Evolutionary conservation across 331 rosid species (phyloP), one percentile per base, ranked within the genome.

Genomic region (Quercus phellos): DNA sequence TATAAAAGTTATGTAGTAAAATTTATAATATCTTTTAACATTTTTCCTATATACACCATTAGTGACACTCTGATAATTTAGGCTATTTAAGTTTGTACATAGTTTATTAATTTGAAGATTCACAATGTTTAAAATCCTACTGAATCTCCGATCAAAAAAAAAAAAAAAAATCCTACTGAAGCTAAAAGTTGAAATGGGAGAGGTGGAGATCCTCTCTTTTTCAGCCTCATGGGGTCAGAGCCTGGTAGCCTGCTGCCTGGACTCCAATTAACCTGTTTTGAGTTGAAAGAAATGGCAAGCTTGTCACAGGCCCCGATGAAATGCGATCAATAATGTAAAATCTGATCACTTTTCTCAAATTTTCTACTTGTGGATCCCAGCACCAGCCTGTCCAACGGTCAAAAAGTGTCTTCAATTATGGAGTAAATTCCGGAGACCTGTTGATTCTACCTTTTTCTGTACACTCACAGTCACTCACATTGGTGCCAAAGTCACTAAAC

Each of bases 351-450:
- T 68, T 59, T 38, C 66, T 77, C 78, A 70, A 26, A 12, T 74
- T 77, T 80, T 81, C 87, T 74, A 55, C 80, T 7, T 4, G 87
- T 80, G 87, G 85, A 85, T 35, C 87, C 89, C 89, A 87, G 72
- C 85, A 32, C 81, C 83, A 80, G 83, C 85, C 87, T 80, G 85
- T 75, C 82, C 87, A 75, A 84, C 75, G 17, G 75, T 79, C 83
- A 73, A 74, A 84, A 82, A 70, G 79, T 13, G 10, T 71, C 81
- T 77, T 42, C 74, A 69, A 79, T 53, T 12, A 53, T n/a, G 51
- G 86, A 88, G 91, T 51, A 83, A 85, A 83, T 88, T 66, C 73
- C 91, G 91, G 79, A n/a, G 1, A 8, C 74, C 76, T 54, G 70
- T 32, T 5, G 21, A 3, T 32, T 17, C 35, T 22, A 35, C 9